phyloP scores from a whole-genome alignment of 2,329 filamentous ascomycete species.

The Cordyceps pruinosa region DNA sequence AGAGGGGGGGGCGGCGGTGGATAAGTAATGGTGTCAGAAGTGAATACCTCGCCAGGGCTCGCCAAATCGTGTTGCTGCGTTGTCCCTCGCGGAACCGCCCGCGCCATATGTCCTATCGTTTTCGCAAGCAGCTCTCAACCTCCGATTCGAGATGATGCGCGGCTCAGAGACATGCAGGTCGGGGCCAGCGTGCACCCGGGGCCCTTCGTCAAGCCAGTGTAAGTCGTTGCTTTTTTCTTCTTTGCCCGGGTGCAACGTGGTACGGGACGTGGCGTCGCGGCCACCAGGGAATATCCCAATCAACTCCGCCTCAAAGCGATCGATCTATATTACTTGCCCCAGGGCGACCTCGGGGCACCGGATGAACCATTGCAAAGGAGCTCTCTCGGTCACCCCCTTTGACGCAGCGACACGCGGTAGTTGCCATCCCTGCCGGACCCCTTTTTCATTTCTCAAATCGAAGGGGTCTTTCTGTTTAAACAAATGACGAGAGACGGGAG shows the following conservation, averaged over 20 bases:
- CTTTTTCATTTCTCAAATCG: too few species aligned
- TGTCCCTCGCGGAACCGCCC: too few species aligned
- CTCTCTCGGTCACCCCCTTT: too few species aligned
- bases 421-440: too few species aligned
- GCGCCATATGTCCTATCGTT: too few species aligned
- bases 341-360: not conserved
- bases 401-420: too few species aligned
- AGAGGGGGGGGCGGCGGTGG: not conserved
- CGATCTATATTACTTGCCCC: not conserved
- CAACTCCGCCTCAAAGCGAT: not conserved
- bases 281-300: not conserved
- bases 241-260: not conserved
- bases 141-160: not conserved
- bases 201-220: not conserved
- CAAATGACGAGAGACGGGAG: too few species aligned
- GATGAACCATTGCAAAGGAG: not conserved
- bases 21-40: not conserved
- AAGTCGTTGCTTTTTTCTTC: conserved; percentile 1
- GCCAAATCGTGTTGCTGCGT: too few species aligned
- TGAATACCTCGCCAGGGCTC: too few species aligned
- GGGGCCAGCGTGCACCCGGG: not conserved
- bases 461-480: too few species aligned
- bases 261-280: not conserved
- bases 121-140: not conserved
- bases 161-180: not conserved